Base-by-base conservation (phyloP, 2,329 filamentous ascomycete species). In the Capronia coronata region DNA sequence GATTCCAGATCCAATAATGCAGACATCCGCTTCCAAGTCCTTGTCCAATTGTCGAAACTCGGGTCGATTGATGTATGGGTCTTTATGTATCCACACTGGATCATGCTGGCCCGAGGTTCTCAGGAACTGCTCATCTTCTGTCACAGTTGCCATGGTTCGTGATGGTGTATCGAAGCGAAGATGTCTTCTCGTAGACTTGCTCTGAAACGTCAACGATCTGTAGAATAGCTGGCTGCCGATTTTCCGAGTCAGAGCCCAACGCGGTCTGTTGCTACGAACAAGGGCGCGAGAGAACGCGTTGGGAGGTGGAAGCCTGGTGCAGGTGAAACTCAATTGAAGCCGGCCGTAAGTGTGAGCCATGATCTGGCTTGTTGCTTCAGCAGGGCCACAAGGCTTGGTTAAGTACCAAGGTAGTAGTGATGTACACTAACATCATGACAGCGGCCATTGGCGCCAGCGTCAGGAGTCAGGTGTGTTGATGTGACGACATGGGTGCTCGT, bases 1-100 rank as follows among this genome's bases (percentile, higher is more conserved):
- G 41, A 79, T 78, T 14, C 76, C 76, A 2, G 74, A 69, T 3
- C 76, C 76, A 41, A 79, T 65, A 46, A 79, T 65, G 58, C 69
- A 73, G 3, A 77, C 67, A 54, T 77, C 73, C 1, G 71, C 71
- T 37, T 72, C 63, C 16, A 76, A 60, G 59, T 77, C 66, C 2
- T 63, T 52, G 2, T 60, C 56, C 9, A 79, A 65, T 13, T 69
- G 61, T 1, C 68, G 62, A 59, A 76, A 77, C 4, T 61, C 55
- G 1, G 74, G 73, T 3, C 70, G 65, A 11, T 67, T 63, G 23
- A 65, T 63, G 61, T 72, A 77, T 0, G 72, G 73, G 19, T 74
- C 65, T 0, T 64, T 65, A 55, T 77, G 75, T 0, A 75, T 63
- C 76, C 77, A 80, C 16, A 80, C 77, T 0, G 77, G 61, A 44